Base-by-base conservation (phyloP, 192 early-diverging fungal species). In the Mortierella alpina region DNA sequence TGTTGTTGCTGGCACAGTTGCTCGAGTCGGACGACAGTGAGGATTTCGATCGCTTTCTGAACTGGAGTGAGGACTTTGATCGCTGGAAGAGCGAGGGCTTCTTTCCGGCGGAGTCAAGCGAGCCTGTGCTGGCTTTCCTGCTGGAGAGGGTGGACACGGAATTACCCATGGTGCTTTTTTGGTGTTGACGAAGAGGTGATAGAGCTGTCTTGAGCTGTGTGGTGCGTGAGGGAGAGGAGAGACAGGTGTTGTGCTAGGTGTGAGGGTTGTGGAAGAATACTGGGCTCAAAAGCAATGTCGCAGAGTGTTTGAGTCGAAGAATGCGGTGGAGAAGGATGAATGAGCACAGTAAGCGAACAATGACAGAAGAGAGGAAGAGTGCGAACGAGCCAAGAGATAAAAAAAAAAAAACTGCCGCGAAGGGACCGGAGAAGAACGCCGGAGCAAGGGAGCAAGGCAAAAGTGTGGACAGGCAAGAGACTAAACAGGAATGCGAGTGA, bases 21-120 rank as follows among this genome's bases (percentile, higher is more conserved):
- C 41, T 7, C 31, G 39, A 44, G 54, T 53, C n/a, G 1, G 50
- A 45, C 17, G 54, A 41, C 40, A 72, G 55, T 6, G 53, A 63
- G 23, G 77, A 72, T 47, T 80, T 80, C 62, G 63, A 44, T 7
- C 59, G 64, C 42, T 78, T 78, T 17, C 77, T 52, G 49, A 80
- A 67, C 15, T 52, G 48, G 17, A 80, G 66, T 2, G 77, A 67
- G 8, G 63, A 20, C 39, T 72, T 80, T 62, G 77, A 80, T 13
- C 77, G 77, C 22, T 80, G 64, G 57, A 80, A 80, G 59, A 80
- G 65, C 13, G 77, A 79, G 44, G 55, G 66, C 22, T 80, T 80
- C 62, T 70, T 77, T 40, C 15, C 18, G 15, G 46, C 45, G 23
- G 64, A 55, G 17, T 63, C 66, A 14, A 63, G 60, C 31, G 54